phyloP scores from a whole-genome alignment of 495 filamentous ascomycete species.

The Lophium mytilinum region DNA sequence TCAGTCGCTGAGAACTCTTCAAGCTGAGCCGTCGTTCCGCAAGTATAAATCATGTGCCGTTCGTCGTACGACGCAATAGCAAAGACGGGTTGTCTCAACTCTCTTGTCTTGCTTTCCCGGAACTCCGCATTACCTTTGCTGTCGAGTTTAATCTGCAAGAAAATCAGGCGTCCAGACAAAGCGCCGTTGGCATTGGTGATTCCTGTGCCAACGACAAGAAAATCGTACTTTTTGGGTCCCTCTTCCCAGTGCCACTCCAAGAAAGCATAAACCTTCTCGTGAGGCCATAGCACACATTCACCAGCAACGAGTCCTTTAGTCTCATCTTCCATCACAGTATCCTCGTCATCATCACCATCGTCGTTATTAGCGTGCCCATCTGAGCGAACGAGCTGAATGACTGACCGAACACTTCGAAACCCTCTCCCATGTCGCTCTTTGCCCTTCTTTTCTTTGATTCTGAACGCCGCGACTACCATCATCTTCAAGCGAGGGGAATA shows the following conservation, averaged over 20 bases:
- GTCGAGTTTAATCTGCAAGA: constrained; percentile 8
- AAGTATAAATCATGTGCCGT: not conserved
- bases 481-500: constrained; percentile 45
- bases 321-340: not conserved
- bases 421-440: not conserved
- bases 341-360: constrained; percentile 4
- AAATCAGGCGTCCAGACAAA: constrained; percentile 16
- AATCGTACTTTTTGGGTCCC: constrained; percentile 11
- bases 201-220: constrained; percentile 23
- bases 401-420: constrained; percentile 9
- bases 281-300: constrained; percentile 8
- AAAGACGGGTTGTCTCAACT: constrained; percentile 6
- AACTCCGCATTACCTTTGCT: not conserved
- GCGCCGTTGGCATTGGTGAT: constrained; percentile 1
- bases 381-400: constrained; percentile 5
- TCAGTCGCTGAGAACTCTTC: constrained; percentile 25
- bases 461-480: constrained; percentile 45
- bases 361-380: not conserved
- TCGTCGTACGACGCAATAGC: not conserved
- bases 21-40: not conserved
- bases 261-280: constrained; percentile 23
- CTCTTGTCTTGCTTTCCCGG: constrained; percentile 2
- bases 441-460: constrained; percentile 27
- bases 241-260: constrained; percentile 20
- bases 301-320: not conserved